Evolutionary conservation across 83 land plant genomes (phyloP).

Genomic region (Diphasiastrum complanatum): DNA sequence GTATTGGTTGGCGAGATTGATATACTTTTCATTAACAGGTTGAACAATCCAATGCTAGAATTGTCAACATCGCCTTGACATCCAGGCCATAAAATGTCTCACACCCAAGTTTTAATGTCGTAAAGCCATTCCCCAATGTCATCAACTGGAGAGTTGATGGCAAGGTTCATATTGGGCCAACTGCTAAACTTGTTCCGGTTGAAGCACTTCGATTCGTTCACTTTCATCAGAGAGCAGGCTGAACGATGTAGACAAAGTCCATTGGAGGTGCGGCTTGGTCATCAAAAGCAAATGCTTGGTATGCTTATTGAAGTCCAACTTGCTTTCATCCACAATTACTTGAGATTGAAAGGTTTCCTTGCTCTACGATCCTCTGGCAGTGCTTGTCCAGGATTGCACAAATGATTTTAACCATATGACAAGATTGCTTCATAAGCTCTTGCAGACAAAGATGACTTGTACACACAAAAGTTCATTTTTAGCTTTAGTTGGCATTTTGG

Average conservation of each 20-base stretch:
- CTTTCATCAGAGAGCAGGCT: background rate
- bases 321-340: background rate
- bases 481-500: too few relatives aligned
- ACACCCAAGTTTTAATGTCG: conserved; percentile 12
- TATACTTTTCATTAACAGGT: conserved; percentile 1
- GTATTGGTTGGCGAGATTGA: background rate
- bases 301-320: background rate
- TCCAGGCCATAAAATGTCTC: background rate
- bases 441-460: background rate
- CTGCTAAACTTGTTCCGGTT: background rate
- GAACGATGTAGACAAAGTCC: background rate
- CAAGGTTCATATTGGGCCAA: background rate
- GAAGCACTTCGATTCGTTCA: background rate
- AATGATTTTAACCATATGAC: background rate
- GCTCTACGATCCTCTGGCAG: conserved; percentile 9
- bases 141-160: background rate
- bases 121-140: conserved; percentile 4
- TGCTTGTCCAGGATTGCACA: conserved; percentile 2
- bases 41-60: background rate
- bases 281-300: conserved; percentile 2
- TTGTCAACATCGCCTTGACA: background rate
- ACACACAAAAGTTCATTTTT: too few relatives aligned
- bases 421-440: background rate
- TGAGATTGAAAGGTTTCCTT: background rate
- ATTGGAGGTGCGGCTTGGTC: background rate